Conservation (phyloP, 495 filamentous ascomycete species). For the Hypomontagnella monticulosa region DNA sequence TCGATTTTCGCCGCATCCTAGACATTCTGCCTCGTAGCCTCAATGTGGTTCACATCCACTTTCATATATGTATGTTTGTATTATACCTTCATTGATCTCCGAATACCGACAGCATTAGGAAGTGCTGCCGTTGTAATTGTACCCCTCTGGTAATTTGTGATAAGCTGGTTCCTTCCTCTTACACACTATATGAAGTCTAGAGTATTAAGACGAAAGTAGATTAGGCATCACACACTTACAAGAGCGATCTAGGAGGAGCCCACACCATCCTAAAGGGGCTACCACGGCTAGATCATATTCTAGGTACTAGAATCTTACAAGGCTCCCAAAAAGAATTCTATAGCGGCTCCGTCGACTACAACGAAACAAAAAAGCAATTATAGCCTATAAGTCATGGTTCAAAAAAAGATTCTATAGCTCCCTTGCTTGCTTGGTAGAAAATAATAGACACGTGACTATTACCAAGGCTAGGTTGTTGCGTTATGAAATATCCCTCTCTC, state of each 20-base stretch:
- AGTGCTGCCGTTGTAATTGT: too few species aligned
- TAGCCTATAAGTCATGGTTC: neutral
- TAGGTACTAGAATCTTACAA: too few species aligned
- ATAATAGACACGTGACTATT: neutral
- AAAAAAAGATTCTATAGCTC: neutral
- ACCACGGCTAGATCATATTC: too few species aligned
- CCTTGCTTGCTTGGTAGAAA: neutral
- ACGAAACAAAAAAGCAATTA: neutral
- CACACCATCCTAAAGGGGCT: too few species aligned
- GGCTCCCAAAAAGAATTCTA: too few species aligned
- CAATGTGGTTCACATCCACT: neutral
- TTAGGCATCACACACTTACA: too few species aligned
- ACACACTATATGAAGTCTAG: too few species aligned
- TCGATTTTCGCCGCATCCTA: slow-evolving; percentile 22
- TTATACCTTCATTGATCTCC: slow-evolving; percentile 2
- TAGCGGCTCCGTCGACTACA: too few species aligned
- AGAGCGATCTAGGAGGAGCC: too few species aligned
- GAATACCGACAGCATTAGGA: neutral
- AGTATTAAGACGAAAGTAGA: too few species aligned
- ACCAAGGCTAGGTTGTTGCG: neutral
- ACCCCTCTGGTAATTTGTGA: too few species aligned
- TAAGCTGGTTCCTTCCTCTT: too few species aligned
- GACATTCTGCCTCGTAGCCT: neutral
- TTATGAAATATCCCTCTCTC: neutral
- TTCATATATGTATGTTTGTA: slow-evolving; percentile 1